phyloP scores from a whole-genome alignment of 1,139 yeast genomes.

The Petasospora rhodanensis region DNA sequence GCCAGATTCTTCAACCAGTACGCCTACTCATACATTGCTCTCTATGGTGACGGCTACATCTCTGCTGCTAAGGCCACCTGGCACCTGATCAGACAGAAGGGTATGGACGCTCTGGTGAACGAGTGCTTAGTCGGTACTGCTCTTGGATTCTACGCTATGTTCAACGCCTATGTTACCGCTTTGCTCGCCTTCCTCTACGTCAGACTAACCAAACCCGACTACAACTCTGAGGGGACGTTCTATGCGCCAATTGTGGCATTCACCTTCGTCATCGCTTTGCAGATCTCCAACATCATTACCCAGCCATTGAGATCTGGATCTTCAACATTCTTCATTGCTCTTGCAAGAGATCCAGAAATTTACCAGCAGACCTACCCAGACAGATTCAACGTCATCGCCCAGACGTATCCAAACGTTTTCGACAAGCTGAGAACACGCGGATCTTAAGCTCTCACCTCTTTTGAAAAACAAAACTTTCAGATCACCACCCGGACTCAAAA shows the following conservation, averaged over 20 bases:
- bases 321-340: slow-evolving; percentile 80
- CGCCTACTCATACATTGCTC: slow-evolving; percentile 82
- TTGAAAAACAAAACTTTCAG: no score
- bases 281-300: slow-evolving; percentile 68
- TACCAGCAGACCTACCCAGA: slow-evolving; percentile 75
- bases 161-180: slow-evolving; percentile 67
- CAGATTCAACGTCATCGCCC: slow-evolving; percentile 64
- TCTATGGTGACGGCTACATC: slow-evolving; percentile 77
- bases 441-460: slow-evolving; percentile 2
- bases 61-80: slow-evolving; percentile 80
- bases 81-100: slow-evolving; percentile 71
- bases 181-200: slow-evolving; percentile 69
- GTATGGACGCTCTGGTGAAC: slow-evolving; percentile 81
- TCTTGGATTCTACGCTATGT: slow-evolving; percentile 63
- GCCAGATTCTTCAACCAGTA: slow-evolving; percentile 86
- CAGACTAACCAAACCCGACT: slow-evolving; percentile 65
- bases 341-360: slow-evolving; percentile 85
- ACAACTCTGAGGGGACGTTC: slow-evolving; percentile 61
- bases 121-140: slow-evolving; percentile 80
- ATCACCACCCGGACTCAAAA: no score
- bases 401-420: slow-evolving; percentile 71
- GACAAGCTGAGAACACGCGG: slow-evolving; percentile 42
- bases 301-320: slow-evolving; percentile 78
- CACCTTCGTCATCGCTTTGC: slow-evolving; percentile 70
- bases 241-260: slow-evolving; percentile 78